Evolutionary conservation across 208 protist species (phyloP).

Genomic region (Jaenimonas drosophilae): DNA sequence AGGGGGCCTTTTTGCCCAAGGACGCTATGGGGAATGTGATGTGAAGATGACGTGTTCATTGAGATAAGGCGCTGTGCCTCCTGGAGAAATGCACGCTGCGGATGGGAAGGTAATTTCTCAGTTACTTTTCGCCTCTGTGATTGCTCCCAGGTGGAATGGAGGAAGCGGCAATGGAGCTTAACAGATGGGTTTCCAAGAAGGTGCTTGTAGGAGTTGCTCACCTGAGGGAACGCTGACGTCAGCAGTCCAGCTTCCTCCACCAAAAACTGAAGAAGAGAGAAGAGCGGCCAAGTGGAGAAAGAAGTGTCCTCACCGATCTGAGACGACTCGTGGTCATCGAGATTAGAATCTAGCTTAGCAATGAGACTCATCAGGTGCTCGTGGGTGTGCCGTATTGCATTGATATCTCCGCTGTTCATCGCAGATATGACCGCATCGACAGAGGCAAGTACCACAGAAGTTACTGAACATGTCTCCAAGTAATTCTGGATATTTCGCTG

Average conservation of each 20-base stretch:
- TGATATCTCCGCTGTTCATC: conserved; percentile 31
- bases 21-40: conserved; percentile 20
- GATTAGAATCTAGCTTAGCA: conserved; percentile 25
- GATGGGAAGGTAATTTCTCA: conserved; percentile 8
- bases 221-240: conserved; percentile 44
- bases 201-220: conserved; percentile 18
- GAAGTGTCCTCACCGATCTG: conserved; percentile 7
- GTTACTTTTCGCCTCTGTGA: not conserved
- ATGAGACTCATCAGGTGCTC: conserved; percentile 36
- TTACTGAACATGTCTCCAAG: conserved; percentile 36
- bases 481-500: conserved; percentile 19
- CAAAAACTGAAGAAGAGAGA: conserved; percentile 47
- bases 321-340: conserved; percentile 13
- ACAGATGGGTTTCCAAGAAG: conserved; percentile 17
- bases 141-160: conserved; percentile 25
- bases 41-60: conserved; percentile 24
- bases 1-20: conserved; percentile 27
- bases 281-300: conserved; percentile 57
- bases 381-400: conserved; percentile 34
- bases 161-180: conserved; percentile 33
- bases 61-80: conserved; percentile 39
- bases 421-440: conserved; percentile 42
- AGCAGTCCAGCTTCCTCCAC: conserved; percentile 55
- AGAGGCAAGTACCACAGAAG: conserved; percentile 18
- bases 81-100: conserved; percentile 28